Conservation (phyloP, 768 basidiomycete genomes). For the Leccinum aurantiacum region DNA sequence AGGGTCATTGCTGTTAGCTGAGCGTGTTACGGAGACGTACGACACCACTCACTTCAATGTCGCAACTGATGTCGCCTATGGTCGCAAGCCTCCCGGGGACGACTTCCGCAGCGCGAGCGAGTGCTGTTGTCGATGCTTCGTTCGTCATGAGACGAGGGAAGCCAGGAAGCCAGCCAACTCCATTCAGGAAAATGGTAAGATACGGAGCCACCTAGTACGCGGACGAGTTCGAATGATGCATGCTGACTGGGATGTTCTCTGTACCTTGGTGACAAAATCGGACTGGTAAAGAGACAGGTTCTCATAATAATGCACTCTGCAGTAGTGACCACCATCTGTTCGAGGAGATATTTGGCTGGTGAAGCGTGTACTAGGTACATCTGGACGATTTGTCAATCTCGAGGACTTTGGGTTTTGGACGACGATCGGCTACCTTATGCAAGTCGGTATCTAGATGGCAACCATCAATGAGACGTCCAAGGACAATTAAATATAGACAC, state of each 20-base stretch:
- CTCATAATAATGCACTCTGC: constrained; percentile 10
- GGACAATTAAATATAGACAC: background rate
- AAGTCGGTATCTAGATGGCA: constrained; percentile 49
- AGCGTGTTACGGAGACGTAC: background rate
- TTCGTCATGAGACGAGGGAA: constrained; percentile 82
- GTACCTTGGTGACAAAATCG: constrained; percentile 67
- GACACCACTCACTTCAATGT: constrained; percentile 56
- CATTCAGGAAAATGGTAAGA: constrained; percentile 55
- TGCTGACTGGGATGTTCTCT: background rate
- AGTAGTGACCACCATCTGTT: constrained; percentile 46
- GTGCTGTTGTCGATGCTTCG: constrained; percentile 25
- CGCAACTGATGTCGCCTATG: constrained; percentile 67
- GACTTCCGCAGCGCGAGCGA: no score
- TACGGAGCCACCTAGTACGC: constrained; percentile 72
- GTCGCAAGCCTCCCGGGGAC: no score
- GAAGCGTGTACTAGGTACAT: constrained; percentile 75
- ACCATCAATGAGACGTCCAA: constrained; percentile 1
- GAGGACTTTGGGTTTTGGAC: background rate
- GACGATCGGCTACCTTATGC: constrained; percentile 46
- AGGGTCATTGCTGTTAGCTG: background rate
- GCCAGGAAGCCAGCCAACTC: constrained; percentile 76
- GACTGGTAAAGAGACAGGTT: constrained; percentile 65
- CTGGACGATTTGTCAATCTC: constrained; percentile 35
- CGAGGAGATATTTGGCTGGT: constrained; percentile 62
- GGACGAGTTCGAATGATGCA: background rate